These are phyloP conservation scores for Lonicera japonica DNA, from an alignment of 129 eudicot species.

Conservation along the genomic window DNA sequence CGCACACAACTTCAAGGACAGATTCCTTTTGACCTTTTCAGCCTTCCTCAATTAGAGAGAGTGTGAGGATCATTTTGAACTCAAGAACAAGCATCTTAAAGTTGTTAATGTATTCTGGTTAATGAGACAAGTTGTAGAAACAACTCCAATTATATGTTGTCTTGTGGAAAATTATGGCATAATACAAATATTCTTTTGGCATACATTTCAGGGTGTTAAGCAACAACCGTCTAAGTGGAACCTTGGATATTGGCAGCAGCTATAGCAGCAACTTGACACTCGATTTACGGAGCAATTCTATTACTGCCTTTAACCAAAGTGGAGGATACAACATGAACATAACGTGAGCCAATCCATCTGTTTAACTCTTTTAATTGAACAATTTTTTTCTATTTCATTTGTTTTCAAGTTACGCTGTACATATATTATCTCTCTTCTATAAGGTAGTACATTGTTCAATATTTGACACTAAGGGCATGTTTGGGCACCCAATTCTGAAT, in stretches of 20 bases:
- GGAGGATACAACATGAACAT: conserved; percentile 36
- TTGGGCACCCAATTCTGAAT: too few relatives aligned
- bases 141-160: background rate
- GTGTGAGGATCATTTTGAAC: conserved; percentile 44
- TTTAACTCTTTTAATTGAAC: background rate
- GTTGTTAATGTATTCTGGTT: conserved; percentile 2
- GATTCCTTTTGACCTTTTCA: conserved; percentile 54
- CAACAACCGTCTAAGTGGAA: conserved; percentile 65
- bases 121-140: background rate
- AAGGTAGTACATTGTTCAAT: too few relatives aligned
- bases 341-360: conserved; percentile 33
- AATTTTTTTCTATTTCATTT: too few relatives aligned
- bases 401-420: too few relatives aligned
- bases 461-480: too few relatives aligned
- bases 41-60: conserved; percentile 57
- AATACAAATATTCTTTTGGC: conserved; percentile 1
- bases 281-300: conserved; percentile 55
- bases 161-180: background rate
- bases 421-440: too few relatives aligned
- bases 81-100: background rate
- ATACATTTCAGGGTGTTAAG: conserved; percentile 48
- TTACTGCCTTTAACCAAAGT: conserved; percentile 36
- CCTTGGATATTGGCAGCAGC: conserved; percentile 49
- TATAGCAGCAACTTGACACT: conserved; percentile 46
- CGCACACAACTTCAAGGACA: conserved; percentile 61